A percentile compares a stretch with the other conserved stretches of the same genome.
These are phyloP conservation scores for Penicillium sp. DNA, from an alignment of 2,329 filamentous ascomycete species.

Conservation along the genomic window DNA sequence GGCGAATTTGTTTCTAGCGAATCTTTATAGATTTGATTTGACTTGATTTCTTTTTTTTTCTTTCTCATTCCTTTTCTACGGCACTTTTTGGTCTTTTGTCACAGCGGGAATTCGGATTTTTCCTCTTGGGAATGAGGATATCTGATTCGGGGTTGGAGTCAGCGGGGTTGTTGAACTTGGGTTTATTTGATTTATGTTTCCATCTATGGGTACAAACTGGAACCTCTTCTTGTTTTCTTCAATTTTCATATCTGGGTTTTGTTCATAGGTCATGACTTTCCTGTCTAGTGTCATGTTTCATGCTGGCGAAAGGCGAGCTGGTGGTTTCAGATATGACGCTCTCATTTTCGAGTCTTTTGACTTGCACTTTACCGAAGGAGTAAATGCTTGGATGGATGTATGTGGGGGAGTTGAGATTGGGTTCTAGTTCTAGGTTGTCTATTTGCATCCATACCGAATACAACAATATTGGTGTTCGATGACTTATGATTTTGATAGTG, in stretches of 20 bases:
- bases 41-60: no score
- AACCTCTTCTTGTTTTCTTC: neutral
- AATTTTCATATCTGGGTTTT: neutral
- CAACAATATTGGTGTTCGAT: no score
- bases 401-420: neutral
- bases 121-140: neutral
- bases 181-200: neutral
- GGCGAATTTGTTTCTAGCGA: conserved; percentile 5
- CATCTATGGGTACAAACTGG: conserved; percentile 1
- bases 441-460: neutral
- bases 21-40: neutral
- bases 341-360: neutral
- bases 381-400: neutral
- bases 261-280: neutral
- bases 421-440: neutral
- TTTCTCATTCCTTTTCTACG: neutral
- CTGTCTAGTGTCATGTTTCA: neutral
- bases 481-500: no score
- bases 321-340: conserved; percentile 6
- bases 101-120: neutral
- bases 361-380: neutral
- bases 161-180: neutral
- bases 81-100: neutral
- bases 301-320: conserved; percentile 15
- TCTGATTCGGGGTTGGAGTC: conserved; percentile 2